phyloP scores from a whole-genome alignment of 23 red algal genomes.

The Chondrus crispus region DNA sequence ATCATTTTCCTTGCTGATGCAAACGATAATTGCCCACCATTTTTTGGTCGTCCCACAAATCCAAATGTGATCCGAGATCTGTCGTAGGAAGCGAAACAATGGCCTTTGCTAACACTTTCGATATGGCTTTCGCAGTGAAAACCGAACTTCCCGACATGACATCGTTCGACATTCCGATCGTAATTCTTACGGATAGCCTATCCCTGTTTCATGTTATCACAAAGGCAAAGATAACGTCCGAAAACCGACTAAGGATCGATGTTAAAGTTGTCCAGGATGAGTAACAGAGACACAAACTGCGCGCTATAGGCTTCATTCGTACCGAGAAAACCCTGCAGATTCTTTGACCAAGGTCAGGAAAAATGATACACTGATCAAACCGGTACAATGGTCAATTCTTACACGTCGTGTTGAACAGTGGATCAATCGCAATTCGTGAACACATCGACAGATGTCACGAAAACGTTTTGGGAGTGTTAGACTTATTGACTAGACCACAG shows the following conservation, averaged over 20 bases:
- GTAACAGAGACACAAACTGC: no score
- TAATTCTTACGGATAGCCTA: neutral
- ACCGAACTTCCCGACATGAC: neutral
- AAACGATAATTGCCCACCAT: neutral
- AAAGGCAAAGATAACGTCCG: neutral
- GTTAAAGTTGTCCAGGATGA: neutral
- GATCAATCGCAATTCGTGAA: no score
- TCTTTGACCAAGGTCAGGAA: no score
- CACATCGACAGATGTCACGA: no score
- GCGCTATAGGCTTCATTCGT: no score
- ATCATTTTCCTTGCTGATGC: neutral
- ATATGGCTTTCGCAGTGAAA: conserved; percentile 1
- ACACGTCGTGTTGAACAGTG: no score
- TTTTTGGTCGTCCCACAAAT: neutral
- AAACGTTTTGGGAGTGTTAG: no score
- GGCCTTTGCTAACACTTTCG: neutral
- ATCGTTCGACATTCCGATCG: neutral
- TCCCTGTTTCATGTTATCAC: neutral
- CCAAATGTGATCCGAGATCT: neutral
- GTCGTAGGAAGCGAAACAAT: neutral
- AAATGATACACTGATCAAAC: no score
- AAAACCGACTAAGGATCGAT: neutral
- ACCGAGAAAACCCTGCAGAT: no score
- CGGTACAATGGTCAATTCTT: no score
- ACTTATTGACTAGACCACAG: no score